Evolutionary conservation across 2,329 filamentous ascomycete genomes (phyloP).

Genomic region (Fusarium gaditjirri): DNA sequence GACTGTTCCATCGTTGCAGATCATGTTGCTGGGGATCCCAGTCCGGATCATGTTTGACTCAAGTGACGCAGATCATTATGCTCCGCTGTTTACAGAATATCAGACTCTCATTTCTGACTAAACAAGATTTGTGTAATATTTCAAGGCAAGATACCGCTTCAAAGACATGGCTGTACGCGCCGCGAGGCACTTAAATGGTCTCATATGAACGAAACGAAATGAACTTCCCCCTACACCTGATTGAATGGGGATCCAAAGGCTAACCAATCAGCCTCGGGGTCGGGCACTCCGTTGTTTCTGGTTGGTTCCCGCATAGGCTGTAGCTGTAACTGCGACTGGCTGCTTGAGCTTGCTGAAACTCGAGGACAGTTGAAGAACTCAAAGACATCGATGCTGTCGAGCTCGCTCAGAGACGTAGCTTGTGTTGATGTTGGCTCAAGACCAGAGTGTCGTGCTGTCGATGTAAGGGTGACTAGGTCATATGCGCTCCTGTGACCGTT

Average conservation of each 20-base stretch:
- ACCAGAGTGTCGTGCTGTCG: conserved; percentile 50
- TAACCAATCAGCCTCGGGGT: conserved; percentile 33
- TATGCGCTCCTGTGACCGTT: conserved; percentile 51
- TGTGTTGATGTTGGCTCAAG: conserved; percentile 54
- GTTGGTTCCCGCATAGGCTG: conserved; percentile 14
- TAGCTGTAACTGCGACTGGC: conserved; percentile 26
- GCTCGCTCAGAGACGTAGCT: conserved; percentile 52
- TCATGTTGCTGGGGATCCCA: not conserved
- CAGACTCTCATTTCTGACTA: no score
- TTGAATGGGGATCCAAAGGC: conserved; percentile 29
- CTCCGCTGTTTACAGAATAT: not conserved
- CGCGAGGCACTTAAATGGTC: conserved; percentile 5
- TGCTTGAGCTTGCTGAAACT: conserved; percentile 31
- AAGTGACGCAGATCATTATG: not conserved
- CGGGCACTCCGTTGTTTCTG: conserved; percentile 20
- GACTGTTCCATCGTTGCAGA: not conserved
- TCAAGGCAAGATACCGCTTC: not conserved
- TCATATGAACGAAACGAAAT: not conserved
- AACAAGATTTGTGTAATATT: not conserved
- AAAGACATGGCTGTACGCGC: not conserved
- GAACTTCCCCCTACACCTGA: not conserved
- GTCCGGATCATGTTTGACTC: not conserved
- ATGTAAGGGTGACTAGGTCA: conserved; percentile 52
- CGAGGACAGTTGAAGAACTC: conserved; percentile 59
- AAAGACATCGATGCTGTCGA: conserved; percentile 58